phyloP scores from a whole-genome alignment of 1,139 yeast genomes.

The Yamadazyma spencermartinsiae region DNA sequence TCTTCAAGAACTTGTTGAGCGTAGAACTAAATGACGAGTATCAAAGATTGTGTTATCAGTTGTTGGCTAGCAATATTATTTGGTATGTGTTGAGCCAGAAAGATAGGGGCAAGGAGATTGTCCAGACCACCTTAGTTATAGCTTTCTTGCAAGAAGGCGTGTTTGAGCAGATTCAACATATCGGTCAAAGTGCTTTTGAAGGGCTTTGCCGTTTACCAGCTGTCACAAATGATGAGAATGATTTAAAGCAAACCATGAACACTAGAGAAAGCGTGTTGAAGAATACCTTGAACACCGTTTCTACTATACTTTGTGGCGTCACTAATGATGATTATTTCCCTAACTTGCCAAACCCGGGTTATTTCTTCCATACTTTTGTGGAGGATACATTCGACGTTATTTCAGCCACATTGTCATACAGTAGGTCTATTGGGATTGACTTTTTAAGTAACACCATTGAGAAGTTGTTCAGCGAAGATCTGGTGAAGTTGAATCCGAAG shows the following conservation, averaged over 20 bases:
- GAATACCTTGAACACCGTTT: conserved; percentile 40
- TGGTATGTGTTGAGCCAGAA: conserved; percentile 27
- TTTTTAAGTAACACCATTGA: conserved; percentile 23
- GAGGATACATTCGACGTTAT: conserved; percentile 15
- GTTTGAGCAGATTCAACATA: conserved; percentile 25
- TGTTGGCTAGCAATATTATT: conserved; percentile 31
- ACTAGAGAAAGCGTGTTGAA: conserved; percentile 37
- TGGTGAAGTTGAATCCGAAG: not conserved
- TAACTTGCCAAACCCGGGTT: conserved; percentile 24
- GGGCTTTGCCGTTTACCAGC: conserved; percentile 21
- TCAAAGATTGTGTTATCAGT: conserved; percentile 25
- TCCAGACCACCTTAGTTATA: conserved; percentile 47
- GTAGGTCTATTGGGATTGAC: conserved; percentile 32
- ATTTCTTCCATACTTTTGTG: conserved; percentile 24
- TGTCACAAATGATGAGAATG: conserved; percentile 25
- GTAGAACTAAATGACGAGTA: conserved; percentile 22
- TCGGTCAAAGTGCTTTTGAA: conserved; percentile 20
- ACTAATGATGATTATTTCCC: conserved; percentile 28
- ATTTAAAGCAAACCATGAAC: conserved; percentile 39
- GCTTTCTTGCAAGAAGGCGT: conserved; percentile 51
- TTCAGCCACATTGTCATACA: conserved; percentile 40
- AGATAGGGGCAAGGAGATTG: conserved; percentile 32
- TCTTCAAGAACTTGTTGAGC: conserved; percentile 27
- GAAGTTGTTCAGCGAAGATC: conserved; percentile 2
- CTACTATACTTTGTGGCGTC: conserved; percentile 42